Conservation (phyloP, 331 rosid species). For the Phaseolus coccineus region DNA sequence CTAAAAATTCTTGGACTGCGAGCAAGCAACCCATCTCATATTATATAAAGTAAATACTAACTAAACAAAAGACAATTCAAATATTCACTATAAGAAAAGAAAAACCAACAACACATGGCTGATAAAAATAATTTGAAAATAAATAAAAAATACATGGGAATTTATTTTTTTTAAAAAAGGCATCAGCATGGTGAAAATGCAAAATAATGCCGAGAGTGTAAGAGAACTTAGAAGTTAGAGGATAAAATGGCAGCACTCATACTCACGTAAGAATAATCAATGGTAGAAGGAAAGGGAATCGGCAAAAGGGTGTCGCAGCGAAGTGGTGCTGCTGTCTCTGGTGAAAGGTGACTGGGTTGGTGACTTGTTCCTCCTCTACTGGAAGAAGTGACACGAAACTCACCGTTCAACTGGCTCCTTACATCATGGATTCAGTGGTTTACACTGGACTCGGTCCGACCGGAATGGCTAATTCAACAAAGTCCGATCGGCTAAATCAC, state of each 20-base stretch:
- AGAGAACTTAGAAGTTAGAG: neutral
- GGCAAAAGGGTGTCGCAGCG: neutral
- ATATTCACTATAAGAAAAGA: neutral
- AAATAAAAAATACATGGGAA: too few relatives aligned
- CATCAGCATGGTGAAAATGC: neutral
- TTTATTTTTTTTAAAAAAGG: neutral
- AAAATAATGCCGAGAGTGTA: neutral
- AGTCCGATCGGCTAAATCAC: neutral
- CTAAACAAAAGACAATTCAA: neutral
- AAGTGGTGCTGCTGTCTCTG: conserved; percentile 1
- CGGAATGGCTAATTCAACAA: neutral
- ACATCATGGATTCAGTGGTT: neutral
- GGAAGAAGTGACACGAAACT: too few relatives aligned
- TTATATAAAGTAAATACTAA: neutral
- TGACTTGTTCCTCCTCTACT: too few relatives aligned
- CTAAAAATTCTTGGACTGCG: neutral
- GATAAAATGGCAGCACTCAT: neutral
- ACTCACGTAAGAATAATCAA: neutral
- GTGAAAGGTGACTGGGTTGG: neutral
- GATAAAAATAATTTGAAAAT: too few relatives aligned
- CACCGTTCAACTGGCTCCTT: neutral
- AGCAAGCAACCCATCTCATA: neutral
- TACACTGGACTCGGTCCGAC: neutral
- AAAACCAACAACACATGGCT: neutral
- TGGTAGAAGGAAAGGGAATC: neutral